Evolutionary conservation across 192 early-diverging fungal species (phyloP), one percentile per base, ranked within the genome.

Genomic region (Rhizoclosmatium globosum): DNA sequence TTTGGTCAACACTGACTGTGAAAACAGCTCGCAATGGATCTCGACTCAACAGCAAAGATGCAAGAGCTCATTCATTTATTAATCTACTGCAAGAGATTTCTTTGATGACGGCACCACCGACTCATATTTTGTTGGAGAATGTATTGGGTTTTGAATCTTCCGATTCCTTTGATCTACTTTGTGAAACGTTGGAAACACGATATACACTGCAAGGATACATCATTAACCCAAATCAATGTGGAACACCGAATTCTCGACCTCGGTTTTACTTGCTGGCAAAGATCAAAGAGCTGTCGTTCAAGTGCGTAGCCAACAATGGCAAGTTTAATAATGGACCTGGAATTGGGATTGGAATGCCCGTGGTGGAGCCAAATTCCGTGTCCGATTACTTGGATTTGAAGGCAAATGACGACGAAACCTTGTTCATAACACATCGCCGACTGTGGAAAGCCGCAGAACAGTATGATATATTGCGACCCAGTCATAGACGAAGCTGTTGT

Each of bases 11-110:
- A 17, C 15, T 69, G 42, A 2, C 4, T 39, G 31, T 23, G 3
- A 45, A 43, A n/a, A 17, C 39, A 74, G 73, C 84, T 13, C 85
- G 91, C 4, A 93, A 92, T 17, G 94, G 94, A 43, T 92, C 92
- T 47, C 76, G 88, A 59, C 70, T 92, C 76, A 91, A 94, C 64
- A 85, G 87, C 81, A 64, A 21, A 50, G 75, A 87, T 81, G 47
- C 64, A 46, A 47, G 79, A 47, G 77, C 80, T 3, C 47, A 68
- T 4, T 79, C 72, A 3, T 78, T 89, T 47, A 71, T 83, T 4
- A 50, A 23, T 0, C 47, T 82, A 4, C 58, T 89, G 46, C 69
- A 81, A 23, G 31, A 76, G 23, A 31, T 87, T 41, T 46, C 68
- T 17, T 7, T 19, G 3, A 62, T 79, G 69, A 2, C 58, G 19